Percentiles rank a stretch among this genome's conserved stretches.
Evolutionary conservation across 257 asterid species (phyloP).

Genomic region (Fraxinus quadrangulata): DNA sequence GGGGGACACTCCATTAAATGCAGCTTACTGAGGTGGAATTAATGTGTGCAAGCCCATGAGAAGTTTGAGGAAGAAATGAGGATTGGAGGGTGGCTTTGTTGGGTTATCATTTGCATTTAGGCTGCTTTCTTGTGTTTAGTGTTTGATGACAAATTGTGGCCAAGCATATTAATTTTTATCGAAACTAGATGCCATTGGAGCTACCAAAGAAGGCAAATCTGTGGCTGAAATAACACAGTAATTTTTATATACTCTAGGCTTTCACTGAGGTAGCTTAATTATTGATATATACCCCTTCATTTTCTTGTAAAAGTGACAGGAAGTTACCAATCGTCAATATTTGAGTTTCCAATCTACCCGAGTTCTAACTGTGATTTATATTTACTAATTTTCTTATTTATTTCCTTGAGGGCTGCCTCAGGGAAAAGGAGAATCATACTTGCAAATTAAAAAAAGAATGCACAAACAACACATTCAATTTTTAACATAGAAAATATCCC

Average conservation of each 20-base stretch:
- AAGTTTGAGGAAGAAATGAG: background rate
- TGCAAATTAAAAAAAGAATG: no score
- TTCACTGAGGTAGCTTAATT: background rate
- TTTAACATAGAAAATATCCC: background rate
- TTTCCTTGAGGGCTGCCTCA: background rate
- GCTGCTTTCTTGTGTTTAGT: slow-evolving; percentile 8
- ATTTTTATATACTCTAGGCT: no score
- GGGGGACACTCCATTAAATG: slow-evolving; percentile 3
- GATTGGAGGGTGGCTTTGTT: background rate
- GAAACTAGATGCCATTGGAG: no score
- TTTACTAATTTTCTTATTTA: no score
- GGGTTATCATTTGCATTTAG: background rate
- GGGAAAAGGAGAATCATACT: no score
- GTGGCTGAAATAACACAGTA: no score
- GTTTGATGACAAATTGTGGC: background rate
- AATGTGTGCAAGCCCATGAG: background rate
- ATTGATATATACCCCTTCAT: background rate
- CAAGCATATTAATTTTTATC: background rate
- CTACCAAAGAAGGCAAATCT: no score
- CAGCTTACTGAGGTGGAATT: background rate
- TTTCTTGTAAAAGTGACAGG: background rate
- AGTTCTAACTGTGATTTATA: no score
- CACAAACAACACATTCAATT: background rate
- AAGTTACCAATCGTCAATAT: background rate
- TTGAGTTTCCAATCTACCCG: no score